Conservation (phyloP, 139 green algal genomes). For the Micractinium conductrix region DNA sequence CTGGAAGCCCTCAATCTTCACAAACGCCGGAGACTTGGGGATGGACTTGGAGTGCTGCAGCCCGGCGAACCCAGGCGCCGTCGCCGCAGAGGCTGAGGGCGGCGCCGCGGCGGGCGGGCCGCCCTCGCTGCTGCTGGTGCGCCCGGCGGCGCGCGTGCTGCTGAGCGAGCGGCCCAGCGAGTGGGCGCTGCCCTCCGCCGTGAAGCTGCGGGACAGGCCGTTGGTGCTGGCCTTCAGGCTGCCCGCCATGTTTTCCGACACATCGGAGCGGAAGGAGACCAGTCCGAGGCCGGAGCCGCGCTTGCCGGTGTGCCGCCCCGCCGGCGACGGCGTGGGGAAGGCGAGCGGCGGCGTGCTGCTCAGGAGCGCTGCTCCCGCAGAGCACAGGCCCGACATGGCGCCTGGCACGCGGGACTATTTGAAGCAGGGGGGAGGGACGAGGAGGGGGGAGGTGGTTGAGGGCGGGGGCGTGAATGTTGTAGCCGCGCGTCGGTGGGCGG, state of each 20-base stretch:
- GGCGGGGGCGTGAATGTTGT: no score
- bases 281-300: background rate
- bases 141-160: background rate
- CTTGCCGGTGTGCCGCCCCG: background rate
- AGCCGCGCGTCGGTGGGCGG: no score
- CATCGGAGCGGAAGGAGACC: constrained; percentile 4
- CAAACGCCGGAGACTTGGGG: constrained; percentile 40
- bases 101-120: background rate
- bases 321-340: background rate
- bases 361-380: background rate
- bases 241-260: background rate
- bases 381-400: constrained; percentile 12
- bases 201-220: constrained; percentile 7
- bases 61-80: background rate
- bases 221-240: constrained; percentile 8
- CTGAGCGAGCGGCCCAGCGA: background rate
- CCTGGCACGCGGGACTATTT: background rate
- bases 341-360: constrained; percentile 24
- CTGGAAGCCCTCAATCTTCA: constrained; percentile 45
- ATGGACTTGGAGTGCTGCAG: constrained; percentile 12
- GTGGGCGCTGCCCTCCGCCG: background rate
- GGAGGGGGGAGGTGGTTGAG: background rate
- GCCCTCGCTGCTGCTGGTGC: background rate
- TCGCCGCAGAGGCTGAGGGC: background rate
- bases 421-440: background rate